Conservation (phyloP, 1,284 basidiomycete species). For the Ustilago tritici region DNA sequence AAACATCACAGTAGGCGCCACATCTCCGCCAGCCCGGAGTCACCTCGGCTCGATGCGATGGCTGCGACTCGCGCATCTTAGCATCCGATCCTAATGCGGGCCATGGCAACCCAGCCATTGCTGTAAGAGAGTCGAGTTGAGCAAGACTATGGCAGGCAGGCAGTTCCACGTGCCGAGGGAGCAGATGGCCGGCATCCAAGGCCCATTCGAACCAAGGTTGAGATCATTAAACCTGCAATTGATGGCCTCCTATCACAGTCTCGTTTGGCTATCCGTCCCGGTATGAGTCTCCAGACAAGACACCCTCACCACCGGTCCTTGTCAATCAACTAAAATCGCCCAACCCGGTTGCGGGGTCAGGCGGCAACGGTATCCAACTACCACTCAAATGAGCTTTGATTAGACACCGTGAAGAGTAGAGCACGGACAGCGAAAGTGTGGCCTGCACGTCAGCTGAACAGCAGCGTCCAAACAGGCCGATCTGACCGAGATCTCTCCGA, state of each 20-base stretch:
- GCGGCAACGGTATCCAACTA: not conserved
- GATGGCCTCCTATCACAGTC: not conserved
- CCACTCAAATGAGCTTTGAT: not conserved
- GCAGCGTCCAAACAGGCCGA: not conserved
- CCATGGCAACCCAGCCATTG: too few species aligned
- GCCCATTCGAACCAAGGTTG: too few species aligned
- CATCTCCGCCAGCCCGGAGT: not conserved
- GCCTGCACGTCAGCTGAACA: conserved; percentile 11
- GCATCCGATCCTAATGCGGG: not conserved
- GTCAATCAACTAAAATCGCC: not conserved
- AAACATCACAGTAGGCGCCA: not conserved
- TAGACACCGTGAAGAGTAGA: not conserved
- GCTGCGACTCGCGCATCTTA: not conserved
- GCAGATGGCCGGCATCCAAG: too few species aligned
- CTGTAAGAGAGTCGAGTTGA: too few species aligned
- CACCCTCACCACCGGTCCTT: not conserved
- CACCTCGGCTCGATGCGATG: not conserved
- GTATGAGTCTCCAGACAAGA: not conserved
- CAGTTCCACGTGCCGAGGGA: too few species aligned
- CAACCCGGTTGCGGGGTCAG: not conserved
- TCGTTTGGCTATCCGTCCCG: not conserved
- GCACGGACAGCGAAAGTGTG: conserved; percentile 6
- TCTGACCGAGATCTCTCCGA: too few species aligned
- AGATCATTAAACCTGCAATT: too few species aligned
- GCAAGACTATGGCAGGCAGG: too few species aligned